Evolutionary conservation across 2,329 filamentous ascomycete species (phyloP), one percentile per base, ranked within the genome.

Genomic region (Mycosphaerella arachidis): DNA sequence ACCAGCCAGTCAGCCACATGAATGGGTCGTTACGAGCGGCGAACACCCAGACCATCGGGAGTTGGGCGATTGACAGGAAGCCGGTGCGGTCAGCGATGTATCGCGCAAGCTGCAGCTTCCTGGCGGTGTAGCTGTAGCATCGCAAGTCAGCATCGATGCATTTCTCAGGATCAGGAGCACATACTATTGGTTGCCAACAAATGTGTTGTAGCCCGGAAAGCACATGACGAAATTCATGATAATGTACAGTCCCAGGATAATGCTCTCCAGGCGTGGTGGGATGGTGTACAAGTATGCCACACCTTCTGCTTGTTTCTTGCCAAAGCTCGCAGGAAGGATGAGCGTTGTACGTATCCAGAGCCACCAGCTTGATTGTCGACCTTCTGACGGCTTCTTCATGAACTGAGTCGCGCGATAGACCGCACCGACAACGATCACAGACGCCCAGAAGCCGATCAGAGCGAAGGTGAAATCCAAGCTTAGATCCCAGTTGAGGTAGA

Each of bases 1-100:
- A 84, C 86, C 87, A 90, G 0, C 86, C 86, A 0, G 87, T 89
- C 0, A 85, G 69, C 84, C 84, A 87, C 57, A 88, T 75, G 16
- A 89, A 78, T 0, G 86, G 67, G 55, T 90, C 88, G 62, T 90
- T 90, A 9, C 87, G 78, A 68, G 84, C 83, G 0, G 82, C 84
- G 64, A 90, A 89, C 0, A 89, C 71, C 85, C 86, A 89, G 0
- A 89, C 74, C 2, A 87, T 67, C 0, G 85, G 84, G 6, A 89
- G 79, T 63, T 87, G 87, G 4, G 82, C 83, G 64, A 86, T 83
- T 0, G 84, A 82, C 27, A 90, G 78, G 33, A 86, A 81, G 0
- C 86, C 86, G 0, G 85, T 86, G 9, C 87, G 80, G 61, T 88
- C 85, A 0, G 84, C 82, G 0, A 85, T 76, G 57, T 86, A 87